Evolutionary conservation across 176 grass and related monocot species (phyloP).

Genomic region (Leersia perrieri): DNA sequence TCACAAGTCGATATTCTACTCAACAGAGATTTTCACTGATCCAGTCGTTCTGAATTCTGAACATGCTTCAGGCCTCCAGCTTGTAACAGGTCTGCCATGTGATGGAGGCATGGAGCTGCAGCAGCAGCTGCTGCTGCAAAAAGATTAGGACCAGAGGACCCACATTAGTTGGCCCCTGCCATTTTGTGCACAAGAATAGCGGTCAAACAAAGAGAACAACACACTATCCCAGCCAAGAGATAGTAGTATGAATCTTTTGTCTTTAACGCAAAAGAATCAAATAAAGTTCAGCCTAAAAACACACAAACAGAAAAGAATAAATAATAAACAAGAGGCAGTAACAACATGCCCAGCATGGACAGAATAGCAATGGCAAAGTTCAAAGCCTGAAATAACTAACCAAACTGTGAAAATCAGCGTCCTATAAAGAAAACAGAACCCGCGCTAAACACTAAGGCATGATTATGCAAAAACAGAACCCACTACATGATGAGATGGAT

Average conservation of each 20-base stretch:
- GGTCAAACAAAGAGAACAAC: slow-evolving; percentile 16
- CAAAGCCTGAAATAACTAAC: neutral
- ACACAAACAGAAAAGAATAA: slow-evolving; percentile 9
- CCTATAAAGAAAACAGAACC: neutral
- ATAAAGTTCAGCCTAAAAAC: neutral
- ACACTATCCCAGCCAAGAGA: slow-evolving; percentile 7
- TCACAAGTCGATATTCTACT: slow-evolving; percentile 37
- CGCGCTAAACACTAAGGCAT: neutral
- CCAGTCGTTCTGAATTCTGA: slow-evolving; percentile 42
- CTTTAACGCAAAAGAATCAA: neutral
- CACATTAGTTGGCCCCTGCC: slow-evolving; percentile 31
- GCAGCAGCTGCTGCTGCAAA: slow-evolving; percentile 10
- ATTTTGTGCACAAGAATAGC: slow-evolving; percentile 36
- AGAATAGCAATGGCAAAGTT: neutral
- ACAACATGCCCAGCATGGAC: neutral
- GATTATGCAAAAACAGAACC: neutral
- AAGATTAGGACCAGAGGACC: slow-evolving; percentile 29
- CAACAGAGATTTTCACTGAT: slow-evolving; percentile 25
- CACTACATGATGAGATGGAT: neutral
- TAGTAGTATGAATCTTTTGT: slow-evolving; percentile 3
- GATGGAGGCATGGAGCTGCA: slow-evolving; percentile 16
- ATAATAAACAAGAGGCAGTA: slow-evolving; percentile 8
- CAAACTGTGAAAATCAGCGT: neutral
- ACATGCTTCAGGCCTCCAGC: slow-evolving; percentile 30
- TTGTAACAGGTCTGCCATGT: slow-evolving; percentile 33